A percentile compares a stretch with the other conserved stretches of the same genome.
Evolutionary conservation across 139 green algal genomes (phyloP).

Genomic region (Spirogloea muscicola): DNA sequence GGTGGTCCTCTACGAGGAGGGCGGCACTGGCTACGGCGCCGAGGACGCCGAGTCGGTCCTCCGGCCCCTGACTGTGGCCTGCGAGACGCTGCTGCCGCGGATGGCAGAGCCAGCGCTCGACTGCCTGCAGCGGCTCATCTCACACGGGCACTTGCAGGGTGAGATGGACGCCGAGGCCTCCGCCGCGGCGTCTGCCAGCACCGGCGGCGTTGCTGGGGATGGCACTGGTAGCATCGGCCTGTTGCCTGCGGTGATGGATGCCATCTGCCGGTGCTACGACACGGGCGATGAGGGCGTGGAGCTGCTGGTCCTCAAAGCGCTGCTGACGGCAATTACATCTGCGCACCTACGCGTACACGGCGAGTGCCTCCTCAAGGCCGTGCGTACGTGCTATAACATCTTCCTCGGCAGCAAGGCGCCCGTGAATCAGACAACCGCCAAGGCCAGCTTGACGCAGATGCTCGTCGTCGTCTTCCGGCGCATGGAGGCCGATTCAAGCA

Average conservation of each 20-base stretch:
- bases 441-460: conserved; percentile 18
- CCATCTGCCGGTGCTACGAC: neutral
- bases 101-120: conserved; percentile 5
- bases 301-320: neutral
- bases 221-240: neutral
- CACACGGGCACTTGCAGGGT: conserved; percentile 1
- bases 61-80: conserved; percentile 2
- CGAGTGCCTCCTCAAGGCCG: conserved; percentile 13
- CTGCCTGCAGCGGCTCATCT: neutral
- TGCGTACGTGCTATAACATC: conserved; percentile 20
- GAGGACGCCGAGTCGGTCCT: neutral
- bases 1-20: conserved; percentile 47
- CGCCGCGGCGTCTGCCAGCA: no score
- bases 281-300: conserved; percentile 5
- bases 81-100: neutral
- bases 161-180: conserved; percentile 46
- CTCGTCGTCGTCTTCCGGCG: conserved; percentile 1
- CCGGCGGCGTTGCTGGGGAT: neutral
- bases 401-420: neutral
- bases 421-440: conserved; percentile 7
- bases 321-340: conserved; percentile 12
- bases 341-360: conserved; percentile 9
- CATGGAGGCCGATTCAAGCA: conserved; percentile 66
- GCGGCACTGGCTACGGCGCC: neutral
- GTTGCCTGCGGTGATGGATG: neutral